A percentile compares a stretch with the other conserved stretches of the same genome.
These are phyloP conservation scores for Trypanosoma lewisi DNA, from an alignment of 208 protist genomes.

Conservation along the genomic window DNA sequence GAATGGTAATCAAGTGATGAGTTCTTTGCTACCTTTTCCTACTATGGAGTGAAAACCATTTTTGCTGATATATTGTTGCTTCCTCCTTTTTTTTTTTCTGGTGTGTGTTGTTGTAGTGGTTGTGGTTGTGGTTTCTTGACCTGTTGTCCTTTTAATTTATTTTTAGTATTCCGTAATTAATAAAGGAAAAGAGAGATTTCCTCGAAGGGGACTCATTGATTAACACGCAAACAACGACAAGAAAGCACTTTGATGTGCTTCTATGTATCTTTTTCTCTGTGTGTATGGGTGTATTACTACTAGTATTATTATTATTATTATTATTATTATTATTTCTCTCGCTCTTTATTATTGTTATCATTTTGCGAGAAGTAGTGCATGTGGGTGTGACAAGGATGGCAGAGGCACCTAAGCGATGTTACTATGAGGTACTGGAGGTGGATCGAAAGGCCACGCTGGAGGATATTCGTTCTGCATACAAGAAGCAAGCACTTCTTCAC, in stretches of 20 bases:
- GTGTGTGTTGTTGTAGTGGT: no score
- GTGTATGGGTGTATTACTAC: neutral
- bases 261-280: neutral
- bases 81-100: constrained; percentile 9
- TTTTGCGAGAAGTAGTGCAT: no score
- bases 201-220: no score
- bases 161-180: no score
- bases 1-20: constrained; percentile 56
- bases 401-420: constrained; percentile 59
- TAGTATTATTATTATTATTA: neutral
- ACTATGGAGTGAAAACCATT: neutral
- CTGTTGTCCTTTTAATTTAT: no score
- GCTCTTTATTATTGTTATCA: constrained; percentile 1
- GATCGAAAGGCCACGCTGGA: constrained; percentile 74
- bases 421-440: constrained; percentile 87
- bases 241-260: neutral
- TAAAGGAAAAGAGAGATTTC: no score
- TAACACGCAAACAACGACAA: no score
- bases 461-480: constrained; percentile 86
- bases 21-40: constrained; percentile 50
- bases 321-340: no score
- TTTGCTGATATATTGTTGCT: neutral
- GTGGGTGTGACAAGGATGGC: constrained; percentile 27
- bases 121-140: no score
- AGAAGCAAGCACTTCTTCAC: constrained; percentile 79